Conservation (phyloP, 1,284 basidiomycete genomes). For the Boletus calvinii region DNA sequence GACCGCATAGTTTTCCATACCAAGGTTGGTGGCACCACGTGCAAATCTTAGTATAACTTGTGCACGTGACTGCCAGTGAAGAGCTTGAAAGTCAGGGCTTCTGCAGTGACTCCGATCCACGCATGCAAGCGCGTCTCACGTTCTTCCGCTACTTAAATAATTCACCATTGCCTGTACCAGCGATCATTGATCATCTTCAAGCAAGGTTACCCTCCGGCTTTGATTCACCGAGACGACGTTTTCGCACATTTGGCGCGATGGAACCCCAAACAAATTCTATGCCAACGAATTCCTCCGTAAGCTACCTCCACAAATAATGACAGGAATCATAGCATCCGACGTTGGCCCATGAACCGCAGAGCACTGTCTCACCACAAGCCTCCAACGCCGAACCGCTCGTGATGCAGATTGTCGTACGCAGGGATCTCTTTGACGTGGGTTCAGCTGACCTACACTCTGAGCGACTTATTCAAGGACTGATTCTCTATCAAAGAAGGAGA, state of each 20-base stretch:
- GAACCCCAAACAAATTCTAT: background rate
- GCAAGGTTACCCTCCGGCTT: background rate
- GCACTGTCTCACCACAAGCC: background rate
- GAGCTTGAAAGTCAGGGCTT: too few relatives aligned
- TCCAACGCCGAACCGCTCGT: constrained; percentile 31
- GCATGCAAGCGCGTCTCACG: constrained; percentile 2
- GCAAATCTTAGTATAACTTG: too few relatives aligned
- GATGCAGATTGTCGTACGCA: constrained; percentile 48
- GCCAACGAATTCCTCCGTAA: constrained; percentile 1
- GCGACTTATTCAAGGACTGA: constrained; percentile 3
- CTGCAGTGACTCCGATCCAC: too few relatives aligned
- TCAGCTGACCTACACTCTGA: background rate
- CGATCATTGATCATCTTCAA: background rate
- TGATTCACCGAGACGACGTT: background rate
- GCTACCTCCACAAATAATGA: background rate
- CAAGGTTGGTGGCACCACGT: too few relatives aligned
- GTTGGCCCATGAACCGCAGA: background rate
- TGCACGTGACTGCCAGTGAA: too few relatives aligned
- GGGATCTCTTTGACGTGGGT: constrained; percentile 44
- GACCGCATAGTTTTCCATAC: too few relatives aligned
- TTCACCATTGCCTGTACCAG: background rate
- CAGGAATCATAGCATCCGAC: background rate
- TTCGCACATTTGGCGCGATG: constrained; percentile 6
- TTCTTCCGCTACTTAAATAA: background rate
- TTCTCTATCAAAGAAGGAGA: constrained; percentile 34